Evolutionary conservation across 345 rosid species (phyloP).

Genomic region (Populus simonii): DNA sequence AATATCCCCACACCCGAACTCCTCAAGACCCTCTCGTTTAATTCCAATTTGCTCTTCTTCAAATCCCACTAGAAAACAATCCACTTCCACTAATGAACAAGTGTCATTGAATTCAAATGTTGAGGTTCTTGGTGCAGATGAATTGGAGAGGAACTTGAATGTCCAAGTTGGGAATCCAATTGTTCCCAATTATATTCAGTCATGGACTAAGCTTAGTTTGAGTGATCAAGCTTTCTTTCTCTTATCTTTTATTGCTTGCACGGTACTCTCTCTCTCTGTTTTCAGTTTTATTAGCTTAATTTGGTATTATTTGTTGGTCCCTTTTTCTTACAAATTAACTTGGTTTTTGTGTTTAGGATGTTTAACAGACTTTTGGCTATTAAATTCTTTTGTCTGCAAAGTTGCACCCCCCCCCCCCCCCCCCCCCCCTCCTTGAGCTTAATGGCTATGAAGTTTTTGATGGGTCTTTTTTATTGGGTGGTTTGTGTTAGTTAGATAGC

Average conservation of each 20-base stretch:
- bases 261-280: conserved; percentile 42
- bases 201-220: conserved; percentile 45
- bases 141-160: conserved; percentile 35
- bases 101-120: conserved; percentile 5
- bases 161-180: conserved; percentile 48
- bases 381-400: background rate
- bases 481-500: background rate
- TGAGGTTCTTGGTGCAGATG: conserved; percentile 22
- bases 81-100: conserved; percentile 11
- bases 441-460: background rate
- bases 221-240: conserved; percentile 76
- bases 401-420: background rate
- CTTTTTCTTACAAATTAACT: too few relatives aligned
- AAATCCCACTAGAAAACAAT: conserved; percentile 17
- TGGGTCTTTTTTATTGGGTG: background rate
- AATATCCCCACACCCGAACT: background rate
- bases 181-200: conserved; percentile 40
- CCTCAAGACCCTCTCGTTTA: conserved; percentile 24
- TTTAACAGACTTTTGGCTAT: background rate
- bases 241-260: conserved; percentile 71
- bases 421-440: background rate
- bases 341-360: background rate
- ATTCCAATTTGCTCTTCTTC: conserved; percentile 34
- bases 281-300: background rate
- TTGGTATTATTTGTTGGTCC: background rate